Conservation (phyloP, 176 grass and related monocot species). For the Saccharum officinarum region DNA sequence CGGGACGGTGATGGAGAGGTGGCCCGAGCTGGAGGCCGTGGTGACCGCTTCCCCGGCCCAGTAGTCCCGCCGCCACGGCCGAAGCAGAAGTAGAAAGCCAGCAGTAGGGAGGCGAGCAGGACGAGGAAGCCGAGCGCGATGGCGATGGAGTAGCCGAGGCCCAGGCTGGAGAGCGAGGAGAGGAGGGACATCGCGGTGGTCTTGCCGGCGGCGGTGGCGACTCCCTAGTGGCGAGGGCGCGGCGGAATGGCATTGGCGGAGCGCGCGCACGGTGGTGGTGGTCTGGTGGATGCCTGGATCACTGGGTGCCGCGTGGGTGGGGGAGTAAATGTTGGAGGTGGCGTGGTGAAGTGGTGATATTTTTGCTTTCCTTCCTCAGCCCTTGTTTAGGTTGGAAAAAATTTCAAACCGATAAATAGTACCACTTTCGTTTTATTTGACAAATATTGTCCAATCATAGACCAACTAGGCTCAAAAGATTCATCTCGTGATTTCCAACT, state of each 20-base stretch:
- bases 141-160: slow-evolving; percentile 66
- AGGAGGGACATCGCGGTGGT: slow-evolving; percentile 31
- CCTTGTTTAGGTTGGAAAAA: too few relatives aligned
- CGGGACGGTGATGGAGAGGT: slow-evolving; percentile 53
- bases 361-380: background rate
- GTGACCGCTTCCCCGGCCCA: slow-evolving; percentile 24
- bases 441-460: too few relatives aligned
- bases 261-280: slow-evolving; percentile 5
- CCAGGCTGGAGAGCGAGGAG: slow-evolving; percentile 49
- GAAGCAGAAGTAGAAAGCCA: slow-evolving; percentile 54
- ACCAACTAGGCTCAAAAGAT: too few relatives aligned
- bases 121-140: slow-evolving; percentile 65
- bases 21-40: slow-evolving; percentile 40
- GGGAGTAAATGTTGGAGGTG: slow-evolving; percentile 55
- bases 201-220: background rate
- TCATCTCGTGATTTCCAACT: too few relatives aligned
- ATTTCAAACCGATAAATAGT: too few relatives aligned
- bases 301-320: background rate
- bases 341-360: slow-evolving; percentile 42
- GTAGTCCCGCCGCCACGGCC: slow-evolving; percentile 6
- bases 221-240: background rate
- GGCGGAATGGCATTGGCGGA: slow-evolving; percentile 55
- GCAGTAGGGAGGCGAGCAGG: slow-evolving; percentile 45
- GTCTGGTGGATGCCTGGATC: background rate
- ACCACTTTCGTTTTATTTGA: too few relatives aligned